phyloP scores from a whole-genome alignment of 441 rosid genomes.

The Pelargonium australe region DNA sequence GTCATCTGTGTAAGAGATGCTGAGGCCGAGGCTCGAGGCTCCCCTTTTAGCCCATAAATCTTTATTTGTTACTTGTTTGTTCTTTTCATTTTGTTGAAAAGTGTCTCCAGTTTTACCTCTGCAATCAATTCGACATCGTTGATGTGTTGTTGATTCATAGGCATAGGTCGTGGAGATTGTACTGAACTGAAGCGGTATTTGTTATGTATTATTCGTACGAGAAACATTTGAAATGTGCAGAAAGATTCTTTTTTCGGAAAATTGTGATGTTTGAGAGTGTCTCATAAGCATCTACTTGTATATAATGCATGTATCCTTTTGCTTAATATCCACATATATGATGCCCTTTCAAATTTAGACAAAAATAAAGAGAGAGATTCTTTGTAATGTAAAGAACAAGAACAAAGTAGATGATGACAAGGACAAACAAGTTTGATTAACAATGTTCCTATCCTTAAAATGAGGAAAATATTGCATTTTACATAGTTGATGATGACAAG shows the following conservation, averaged over 20 bases:
- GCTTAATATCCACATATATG: background rate
- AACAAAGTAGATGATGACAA: no score
- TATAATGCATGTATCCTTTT: background rate
- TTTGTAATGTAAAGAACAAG: background rate
- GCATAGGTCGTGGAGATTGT: conserved; percentile 46
- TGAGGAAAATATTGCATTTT: conserved; percentile 11
- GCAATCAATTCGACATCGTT: conserved; percentile 21
- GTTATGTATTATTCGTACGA: conserved; percentile 36
- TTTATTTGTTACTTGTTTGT: conserved; percentile 17
- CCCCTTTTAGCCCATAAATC: conserved; percentile 24
- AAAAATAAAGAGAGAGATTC: conserved; percentile 2
- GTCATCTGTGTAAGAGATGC: no score
- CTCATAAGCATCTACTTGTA: no score
- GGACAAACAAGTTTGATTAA: background rate
- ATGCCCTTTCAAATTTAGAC: background rate
- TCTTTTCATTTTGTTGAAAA: conserved; percentile 22
- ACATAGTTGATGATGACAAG: conserved; percentile 33
- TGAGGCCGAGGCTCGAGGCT: conserved; percentile 20
- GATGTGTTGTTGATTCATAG: conserved; percentile 30
- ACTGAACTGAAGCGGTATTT: conserved; percentile 31
- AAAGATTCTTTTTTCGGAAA: background rate
- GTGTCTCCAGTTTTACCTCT: conserved; percentile 20
- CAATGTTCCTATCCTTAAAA: background rate
- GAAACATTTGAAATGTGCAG: conserved; percentile 34
- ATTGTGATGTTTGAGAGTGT: no score